Evolutionary conservation across 2,329 filamentous ascomycete genomes (phyloP), one percentile per base, ranked within the genome.

Genomic region (Clathrospora elynae): DNA sequence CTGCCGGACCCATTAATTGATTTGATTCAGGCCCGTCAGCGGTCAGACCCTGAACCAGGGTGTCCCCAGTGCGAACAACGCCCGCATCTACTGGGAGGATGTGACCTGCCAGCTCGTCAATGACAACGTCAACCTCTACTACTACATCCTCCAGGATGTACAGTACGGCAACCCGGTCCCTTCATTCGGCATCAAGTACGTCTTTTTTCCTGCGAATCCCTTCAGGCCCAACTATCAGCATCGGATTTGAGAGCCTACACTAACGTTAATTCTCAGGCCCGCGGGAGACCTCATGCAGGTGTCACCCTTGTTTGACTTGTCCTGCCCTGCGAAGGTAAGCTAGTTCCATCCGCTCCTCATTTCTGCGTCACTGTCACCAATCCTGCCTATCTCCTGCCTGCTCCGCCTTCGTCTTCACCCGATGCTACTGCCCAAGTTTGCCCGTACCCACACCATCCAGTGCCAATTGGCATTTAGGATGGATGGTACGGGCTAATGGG

Each of bases 21-120:
- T n/a, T n/a, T n/a, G n/a, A n/a, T n/a, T n/a, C n/a, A n/a, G n/a
- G 83, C 90, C 90, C 34, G 83, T 90, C 38, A 83, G 78, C 59
- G 90, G 90, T 42, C 73, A 80, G 53, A 78, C 74, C 1, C 72
- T 79, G 49, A 84, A 83, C 52, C 53, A 63, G 43, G 88, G 82
- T 26, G 78, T 86, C 7, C 77, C 90, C 5, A 84, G 76, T 23
- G 51, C 73, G 20, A 73, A 78, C 38, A 91, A 92, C 64, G 88
- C 90, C 29, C 78, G 88, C 75, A 79, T 71, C n/a, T 96, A 83
- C 79, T 95, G 88, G 87, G 78, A 88, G 57, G 75, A 86, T 31
- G 86, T 92, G 37, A 87, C 84, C 37, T 95, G 90, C 78, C 69
- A 73, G 42, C 71, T 85, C 47, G 83, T 90, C 50, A 82, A 79